phyloP scores from a whole-genome alignment of 352 stramenopile genomes.

The Plasmopara halstedii region DNA sequence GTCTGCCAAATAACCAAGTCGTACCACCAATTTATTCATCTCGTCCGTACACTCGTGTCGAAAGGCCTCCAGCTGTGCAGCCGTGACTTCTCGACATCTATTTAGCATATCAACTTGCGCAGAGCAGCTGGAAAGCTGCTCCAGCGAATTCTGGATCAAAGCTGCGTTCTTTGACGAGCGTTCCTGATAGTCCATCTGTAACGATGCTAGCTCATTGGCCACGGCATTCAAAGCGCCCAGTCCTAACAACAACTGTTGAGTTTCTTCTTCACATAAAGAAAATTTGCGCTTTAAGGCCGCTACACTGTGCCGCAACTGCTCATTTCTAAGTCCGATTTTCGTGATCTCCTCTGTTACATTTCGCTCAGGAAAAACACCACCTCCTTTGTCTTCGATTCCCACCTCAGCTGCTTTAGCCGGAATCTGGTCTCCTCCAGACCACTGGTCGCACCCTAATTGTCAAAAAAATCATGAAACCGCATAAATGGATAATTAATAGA shows the following conservation, averaged over 20 bases:
- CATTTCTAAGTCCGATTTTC: constrained; percentile 28
- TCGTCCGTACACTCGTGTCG: constrained; percentile 34
- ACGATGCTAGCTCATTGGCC: constrained; percentile 27
- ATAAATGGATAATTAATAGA: neutral
- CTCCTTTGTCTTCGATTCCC: constrained; percentile 7
- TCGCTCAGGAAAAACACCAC: neutral
- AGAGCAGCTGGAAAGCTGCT: constrained; percentile 46
- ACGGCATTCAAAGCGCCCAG: constrained; percentile 30
- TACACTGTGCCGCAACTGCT: constrained; percentile 33
- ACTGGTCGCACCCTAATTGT: neutral
- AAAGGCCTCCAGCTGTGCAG: constrained; percentile 35
- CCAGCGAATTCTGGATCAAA: constrained; percentile 42
- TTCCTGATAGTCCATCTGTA: constrained; percentile 44
- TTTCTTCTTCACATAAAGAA: constrained; percentile 25
- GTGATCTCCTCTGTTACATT: constrained; percentile 19
- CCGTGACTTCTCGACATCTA: constrained; percentile 22
- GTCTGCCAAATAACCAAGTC: constrained; percentile 29
- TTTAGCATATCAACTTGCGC: constrained; percentile 38
- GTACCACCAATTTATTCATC: constrained; percentile 35
- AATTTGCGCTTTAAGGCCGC: constrained; percentile 33
- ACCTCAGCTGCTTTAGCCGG: neutral
- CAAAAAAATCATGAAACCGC: constrained; percentile 1
- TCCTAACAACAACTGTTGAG: constrained; percentile 27
- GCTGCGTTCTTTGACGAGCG: constrained; percentile 35
- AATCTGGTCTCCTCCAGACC: neutral